These are phyloP conservation scores for Retiboletus flavoniger DNA, from an alignment of 1,284 basidiomycete genomes.

Conservation along the genomic window DNA sequence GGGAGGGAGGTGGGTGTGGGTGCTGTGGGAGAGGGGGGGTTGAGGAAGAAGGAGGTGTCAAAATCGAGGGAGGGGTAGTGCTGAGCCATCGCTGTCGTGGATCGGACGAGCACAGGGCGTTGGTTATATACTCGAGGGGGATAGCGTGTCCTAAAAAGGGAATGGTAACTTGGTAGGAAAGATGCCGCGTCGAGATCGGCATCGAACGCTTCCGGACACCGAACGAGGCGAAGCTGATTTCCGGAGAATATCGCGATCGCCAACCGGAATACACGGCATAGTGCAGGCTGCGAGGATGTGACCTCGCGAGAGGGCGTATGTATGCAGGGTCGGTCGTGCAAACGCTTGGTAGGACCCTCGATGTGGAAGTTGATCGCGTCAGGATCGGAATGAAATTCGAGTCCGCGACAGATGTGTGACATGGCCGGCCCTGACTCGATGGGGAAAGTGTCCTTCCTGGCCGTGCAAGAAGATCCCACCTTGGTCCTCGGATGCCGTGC, in stretches of 20 bases:
- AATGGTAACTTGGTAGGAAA: background rate
- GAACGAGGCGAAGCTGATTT: background rate
- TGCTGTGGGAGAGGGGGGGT: background rate
- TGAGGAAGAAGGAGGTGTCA: constrained; percentile 9
- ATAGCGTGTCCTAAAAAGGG: constrained; percentile 16
- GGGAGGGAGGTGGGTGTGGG: constrained; percentile 1
- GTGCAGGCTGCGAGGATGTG: background rate
- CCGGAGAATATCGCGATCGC: constrained; percentile 2
- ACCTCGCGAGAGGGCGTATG: background rate
- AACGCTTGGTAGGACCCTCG: background rate
- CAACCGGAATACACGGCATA: background rate
- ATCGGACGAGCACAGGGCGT: constrained; percentile 1
- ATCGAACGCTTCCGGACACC: constrained; percentile 8
- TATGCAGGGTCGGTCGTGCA: background rate
- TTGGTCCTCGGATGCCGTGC: constrained; percentile 28
- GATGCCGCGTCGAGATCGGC: constrained; percentile 16
- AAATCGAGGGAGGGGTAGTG: constrained; percentile 18
- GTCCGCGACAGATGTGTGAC: constrained; percentile 18
- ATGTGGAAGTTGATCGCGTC: constrained; percentile 27
- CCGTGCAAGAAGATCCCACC: background rate
- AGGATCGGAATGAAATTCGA: constrained; percentile 24
- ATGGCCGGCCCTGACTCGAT: constrained; percentile 3
- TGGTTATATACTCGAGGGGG: constrained; percentile 21
- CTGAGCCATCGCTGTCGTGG: constrained; percentile 21
- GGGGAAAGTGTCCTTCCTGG: background rate